phyloP scores from a whole-genome alignment of 768 basidiomycete genomes.

The Auriscalpium vulgare region DNA sequence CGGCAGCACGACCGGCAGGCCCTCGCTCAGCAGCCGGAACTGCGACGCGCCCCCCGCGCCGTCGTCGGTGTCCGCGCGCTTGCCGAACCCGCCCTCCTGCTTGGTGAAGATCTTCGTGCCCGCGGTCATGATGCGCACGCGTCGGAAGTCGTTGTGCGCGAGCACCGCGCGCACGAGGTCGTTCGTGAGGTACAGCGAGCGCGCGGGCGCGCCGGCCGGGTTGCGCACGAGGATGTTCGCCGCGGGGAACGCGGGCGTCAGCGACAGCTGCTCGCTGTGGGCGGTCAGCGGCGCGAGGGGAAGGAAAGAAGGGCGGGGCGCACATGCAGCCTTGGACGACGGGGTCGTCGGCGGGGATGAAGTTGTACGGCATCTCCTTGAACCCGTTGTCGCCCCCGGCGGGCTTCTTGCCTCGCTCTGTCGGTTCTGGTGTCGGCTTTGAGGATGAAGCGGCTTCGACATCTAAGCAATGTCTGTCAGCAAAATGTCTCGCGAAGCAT shows the following conservation, averaged over 20 bases:
- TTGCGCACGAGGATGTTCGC: constrained; percentile 83
- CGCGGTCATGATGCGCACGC: constrained; percentile 82
- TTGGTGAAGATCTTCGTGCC: constrained; percentile 91
- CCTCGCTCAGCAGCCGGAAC: constrained; percentile 80
- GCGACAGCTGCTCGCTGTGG: constrained; percentile 63
- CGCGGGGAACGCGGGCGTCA: constrained; percentile 64
- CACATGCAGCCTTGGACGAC: constrained; percentile 69
- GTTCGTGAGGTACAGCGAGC: constrained; percentile 86
- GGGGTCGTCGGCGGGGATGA: constrained; percentile 62
- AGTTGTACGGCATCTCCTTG: constrained; percentile 91
- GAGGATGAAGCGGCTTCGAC: not conserved
- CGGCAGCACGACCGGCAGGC: constrained; percentile 76
- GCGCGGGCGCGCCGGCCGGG: constrained; percentile 58
- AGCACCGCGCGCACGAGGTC: constrained; percentile 77
- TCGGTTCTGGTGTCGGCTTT: constrained; percentile 10
- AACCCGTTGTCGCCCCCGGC: constrained; percentile 21
- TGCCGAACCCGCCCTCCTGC: constrained; percentile 55
- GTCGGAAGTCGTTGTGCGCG: constrained; percentile 71
- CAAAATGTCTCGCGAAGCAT: too few relatives aligned
- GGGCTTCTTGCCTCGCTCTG: constrained; percentile 17
- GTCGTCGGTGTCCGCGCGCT: constrained; percentile 20
- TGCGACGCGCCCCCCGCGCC: constrained; percentile 47
- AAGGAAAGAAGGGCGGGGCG: constrained; percentile 20
- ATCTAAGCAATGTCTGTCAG: constrained; percentile 1
- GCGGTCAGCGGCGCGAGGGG: not conserved